phyloP scores from a whole-genome alignment of 805 yeast genomes.

The Martiniozyma abietophila region DNA sequence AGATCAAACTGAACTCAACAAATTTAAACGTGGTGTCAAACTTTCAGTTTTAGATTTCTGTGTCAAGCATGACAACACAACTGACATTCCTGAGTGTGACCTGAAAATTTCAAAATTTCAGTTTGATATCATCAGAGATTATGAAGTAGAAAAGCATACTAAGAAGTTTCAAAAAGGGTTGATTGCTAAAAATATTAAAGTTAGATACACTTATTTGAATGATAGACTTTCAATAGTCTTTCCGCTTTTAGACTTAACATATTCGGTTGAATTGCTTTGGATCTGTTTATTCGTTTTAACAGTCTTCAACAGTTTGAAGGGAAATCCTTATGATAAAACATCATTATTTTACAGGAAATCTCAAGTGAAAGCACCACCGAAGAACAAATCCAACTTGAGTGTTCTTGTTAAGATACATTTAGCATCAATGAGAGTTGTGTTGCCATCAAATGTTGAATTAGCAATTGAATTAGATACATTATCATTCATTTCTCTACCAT shows the following conservation, averaged over 20 bases:
- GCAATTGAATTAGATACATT: constrained; percentile 24
- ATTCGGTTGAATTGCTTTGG: constrained; percentile 27
- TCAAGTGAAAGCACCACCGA: not conserved
- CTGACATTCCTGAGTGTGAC: constrained; percentile 10
- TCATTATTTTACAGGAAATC: not conserved
- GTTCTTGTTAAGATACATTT: constrained; percentile 18
- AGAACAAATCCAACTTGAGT: constrained; percentile 2
- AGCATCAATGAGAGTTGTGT: constrained; percentile 16
- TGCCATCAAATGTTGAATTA: constrained; percentile 23
- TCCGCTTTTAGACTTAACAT: constrained; percentile 20
- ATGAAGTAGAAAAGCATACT: constrained; percentile 9
- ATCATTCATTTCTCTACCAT: constrained; percentile 14
- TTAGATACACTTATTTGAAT: constrained; percentile 12
- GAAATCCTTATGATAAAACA: constrained; percentile 3
- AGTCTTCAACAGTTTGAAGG: constrained; percentile 6
- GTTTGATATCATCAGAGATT: constrained; percentile 17
- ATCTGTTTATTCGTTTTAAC: constrained; percentile 20
- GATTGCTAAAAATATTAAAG: constrained; percentile 7
- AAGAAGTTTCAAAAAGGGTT: constrained; percentile 11
- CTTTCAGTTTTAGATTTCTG: constrained; percentile 6
- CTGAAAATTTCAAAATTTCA: constrained; percentile 8
- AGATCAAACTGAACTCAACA: constrained; percentile 23
- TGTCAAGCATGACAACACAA: constrained; percentile 9
- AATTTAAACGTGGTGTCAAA: constrained; percentile 21
- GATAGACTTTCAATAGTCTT: constrained; percentile 15